A percentile compares a stretch with the other conserved stretches of the same genome.
Evolutionary conservation across 768 basidiomycete genomes (phyloP).

Genomic region (Mycena polygramma): DNA sequence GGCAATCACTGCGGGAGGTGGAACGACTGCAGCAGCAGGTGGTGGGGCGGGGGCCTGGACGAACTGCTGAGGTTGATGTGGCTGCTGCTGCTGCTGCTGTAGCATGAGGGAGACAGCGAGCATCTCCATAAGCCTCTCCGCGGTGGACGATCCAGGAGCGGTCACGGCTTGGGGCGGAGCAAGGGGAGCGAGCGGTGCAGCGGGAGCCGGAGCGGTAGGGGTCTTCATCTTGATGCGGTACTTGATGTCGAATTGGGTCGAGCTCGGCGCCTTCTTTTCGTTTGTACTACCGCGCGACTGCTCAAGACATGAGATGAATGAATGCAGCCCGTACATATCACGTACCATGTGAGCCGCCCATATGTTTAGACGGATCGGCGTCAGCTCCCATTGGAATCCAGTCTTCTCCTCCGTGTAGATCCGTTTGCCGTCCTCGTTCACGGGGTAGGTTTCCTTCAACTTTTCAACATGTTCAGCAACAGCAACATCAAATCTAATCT

Average conservation of each 20-base stretch:
- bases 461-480: background rate
- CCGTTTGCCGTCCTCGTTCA: background rate
- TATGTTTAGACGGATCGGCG: background rate
- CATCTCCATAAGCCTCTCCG: background rate
- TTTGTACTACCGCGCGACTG: background rate
- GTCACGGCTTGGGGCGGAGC: background rate
- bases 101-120: background rate
- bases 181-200: background rate
- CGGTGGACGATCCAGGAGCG: background rate
- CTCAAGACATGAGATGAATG: background rate
- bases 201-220: too few relatives aligned
- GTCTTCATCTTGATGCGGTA: background rate
- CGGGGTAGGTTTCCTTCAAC: background rate
- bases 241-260: background rate
- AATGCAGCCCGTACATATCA: background rate
- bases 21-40: background rate
- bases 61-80: background rate
- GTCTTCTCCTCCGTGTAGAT: background rate
- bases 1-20: too few relatives aligned
- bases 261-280: background rate
- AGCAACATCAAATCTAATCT: background rate
- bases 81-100: constrained; percentile 3
- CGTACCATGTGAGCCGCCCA: background rate
- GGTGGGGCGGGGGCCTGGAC: background rate
- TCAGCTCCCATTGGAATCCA: background rate